Conservation (phyloP, 345 rosid species). For the Combretum micranthum region DNA sequence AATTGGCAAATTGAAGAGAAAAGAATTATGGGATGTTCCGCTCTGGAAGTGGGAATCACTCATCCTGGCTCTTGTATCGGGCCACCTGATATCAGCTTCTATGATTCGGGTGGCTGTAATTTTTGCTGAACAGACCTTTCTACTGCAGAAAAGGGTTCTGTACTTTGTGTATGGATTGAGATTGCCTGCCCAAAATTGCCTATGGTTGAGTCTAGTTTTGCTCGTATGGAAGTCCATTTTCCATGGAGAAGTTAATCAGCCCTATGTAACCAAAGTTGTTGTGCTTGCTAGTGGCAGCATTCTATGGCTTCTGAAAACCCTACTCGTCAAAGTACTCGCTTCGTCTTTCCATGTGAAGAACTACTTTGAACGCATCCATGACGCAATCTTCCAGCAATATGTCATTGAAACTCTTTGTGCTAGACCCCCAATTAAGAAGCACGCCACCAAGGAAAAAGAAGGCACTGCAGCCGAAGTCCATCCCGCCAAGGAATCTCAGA, state of each 20-base stretch:
- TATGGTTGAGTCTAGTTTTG: conserved; percentile 15
- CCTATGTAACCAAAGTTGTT: conserved; percentile 7
- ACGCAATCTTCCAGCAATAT: conserved; percentile 6
- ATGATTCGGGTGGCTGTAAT: conserved; percentile 11
- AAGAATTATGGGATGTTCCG: conserved; percentile 6
- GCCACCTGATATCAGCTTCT: conserved; percentile 7
- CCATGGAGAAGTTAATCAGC: conserved; percentile 1
- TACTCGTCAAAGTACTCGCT: conserved; percentile 10
- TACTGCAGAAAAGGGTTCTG: conserved; percentile 7
- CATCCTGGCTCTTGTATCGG: conserved; percentile 8
- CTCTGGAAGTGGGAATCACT: conserved; percentile 16
- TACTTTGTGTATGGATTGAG: conserved; percentile 14
- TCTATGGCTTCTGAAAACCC: conserved; percentile 14
- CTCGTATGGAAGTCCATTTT: conserved; percentile 8
- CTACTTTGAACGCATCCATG: conserved; percentile 12
- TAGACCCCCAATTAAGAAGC: conserved; percentile 5
- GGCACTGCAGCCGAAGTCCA: background rate
- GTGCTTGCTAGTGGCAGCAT: conserved; percentile 9
- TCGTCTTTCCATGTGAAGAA: conserved; percentile 14
- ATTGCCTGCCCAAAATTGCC: conserved; percentile 13
- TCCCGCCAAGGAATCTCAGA: too few species aligned
- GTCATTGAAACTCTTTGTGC: conserved; percentile 5
- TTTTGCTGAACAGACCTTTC: conserved; percentile 9
- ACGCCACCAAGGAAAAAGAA: conserved; percentile 3
- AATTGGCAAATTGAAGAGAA: conserved; percentile 3